Evolutionary conservation across 169 alveolate species (phyloP).

Genomic region (Neospora caninum): DNA sequence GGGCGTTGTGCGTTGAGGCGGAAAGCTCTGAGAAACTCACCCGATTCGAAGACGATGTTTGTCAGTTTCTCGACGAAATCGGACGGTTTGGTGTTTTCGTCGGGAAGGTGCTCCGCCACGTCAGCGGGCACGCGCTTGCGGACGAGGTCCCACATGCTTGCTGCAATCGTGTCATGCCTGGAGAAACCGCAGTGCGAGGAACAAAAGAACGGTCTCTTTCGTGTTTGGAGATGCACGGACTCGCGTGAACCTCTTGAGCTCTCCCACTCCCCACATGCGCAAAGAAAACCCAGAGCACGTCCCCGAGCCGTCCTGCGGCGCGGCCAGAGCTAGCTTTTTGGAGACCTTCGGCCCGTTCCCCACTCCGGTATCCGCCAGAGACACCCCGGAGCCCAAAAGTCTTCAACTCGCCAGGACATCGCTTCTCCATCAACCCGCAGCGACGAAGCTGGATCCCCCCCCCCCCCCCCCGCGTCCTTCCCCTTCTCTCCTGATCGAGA

Average conservation of each 20-base stretch:
- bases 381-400: too few relatives aligned
- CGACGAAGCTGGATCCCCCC: too few relatives aligned
- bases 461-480: too few relatives aligned
- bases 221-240: background rate
- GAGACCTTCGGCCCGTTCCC: too few relatives aligned
- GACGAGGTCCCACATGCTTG: slow-evolving; percentile 62
- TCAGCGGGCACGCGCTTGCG: slow-evolving; percentile 60
- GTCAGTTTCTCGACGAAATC: slow-evolving; percentile 51
- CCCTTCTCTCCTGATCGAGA: too few relatives aligned
- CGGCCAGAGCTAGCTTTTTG: too few relatives aligned
- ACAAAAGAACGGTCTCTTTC: background rate
- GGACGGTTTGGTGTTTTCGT: slow-evolving; percentile 32
- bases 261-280: background rate
- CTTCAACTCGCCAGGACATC: too few relatives aligned
- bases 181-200: background rate
- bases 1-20: too few relatives aligned
- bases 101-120: slow-evolving; percentile 33
- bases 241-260: background rate
- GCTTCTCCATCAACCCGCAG: too few relatives aligned
- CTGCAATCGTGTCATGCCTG: slow-evolving; percentile 62
- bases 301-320: too few relatives aligned
- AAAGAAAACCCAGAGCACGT: too few relatives aligned
- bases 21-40: slow-evolving; percentile 23
- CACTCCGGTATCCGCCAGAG: too few relatives aligned
- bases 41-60: slow-evolving; percentile 50